These are phyloP conservation scores for Botrytis medusae DNA, from an alignment of 2,329 filamentous ascomycete genomes.

Conservation along the genomic window DNA sequence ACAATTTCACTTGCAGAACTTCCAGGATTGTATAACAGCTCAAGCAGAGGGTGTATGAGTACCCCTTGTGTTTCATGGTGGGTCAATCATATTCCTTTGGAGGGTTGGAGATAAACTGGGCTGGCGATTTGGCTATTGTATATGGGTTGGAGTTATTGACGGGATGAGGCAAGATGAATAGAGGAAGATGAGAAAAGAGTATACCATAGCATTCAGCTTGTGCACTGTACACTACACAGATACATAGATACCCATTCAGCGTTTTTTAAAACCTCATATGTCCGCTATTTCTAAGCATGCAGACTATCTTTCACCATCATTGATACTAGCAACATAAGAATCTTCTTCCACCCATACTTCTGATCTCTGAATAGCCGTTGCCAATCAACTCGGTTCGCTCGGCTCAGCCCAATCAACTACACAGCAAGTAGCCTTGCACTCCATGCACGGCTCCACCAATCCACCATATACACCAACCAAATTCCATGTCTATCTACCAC, in stretches of 20 bases:
- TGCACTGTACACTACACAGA: not conserved
- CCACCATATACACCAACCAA: not conserved
- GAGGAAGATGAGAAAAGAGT: not conserved
- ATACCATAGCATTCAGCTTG: not conserved
- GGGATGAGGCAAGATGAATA: not conserved
- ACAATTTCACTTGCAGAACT: not conserved
- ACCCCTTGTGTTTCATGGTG: not conserved
- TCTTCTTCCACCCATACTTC: not conserved
- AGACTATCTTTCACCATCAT: not conserved
- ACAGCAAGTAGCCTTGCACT: not conserved
- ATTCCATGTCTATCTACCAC: not conserved
- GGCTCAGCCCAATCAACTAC: not conserved
- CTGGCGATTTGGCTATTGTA: not conserved
- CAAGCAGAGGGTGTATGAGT: not conserved
- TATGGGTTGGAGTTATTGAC: not conserved
- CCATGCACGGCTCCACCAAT: not conserved
- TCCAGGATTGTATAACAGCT: not conserved
- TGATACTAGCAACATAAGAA: not conserved
- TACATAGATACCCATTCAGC: conserved; percentile 8
- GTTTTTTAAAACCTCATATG: not conserved
- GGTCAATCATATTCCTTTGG: not conserved
- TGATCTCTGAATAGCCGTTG: not conserved
- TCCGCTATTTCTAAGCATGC: not conserved
- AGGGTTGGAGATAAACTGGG: not conserved
- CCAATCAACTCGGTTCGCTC: not conserved